Conservation (phyloP, 768 basidiomycete species). For the Strobilomyces confusus region DNA sequence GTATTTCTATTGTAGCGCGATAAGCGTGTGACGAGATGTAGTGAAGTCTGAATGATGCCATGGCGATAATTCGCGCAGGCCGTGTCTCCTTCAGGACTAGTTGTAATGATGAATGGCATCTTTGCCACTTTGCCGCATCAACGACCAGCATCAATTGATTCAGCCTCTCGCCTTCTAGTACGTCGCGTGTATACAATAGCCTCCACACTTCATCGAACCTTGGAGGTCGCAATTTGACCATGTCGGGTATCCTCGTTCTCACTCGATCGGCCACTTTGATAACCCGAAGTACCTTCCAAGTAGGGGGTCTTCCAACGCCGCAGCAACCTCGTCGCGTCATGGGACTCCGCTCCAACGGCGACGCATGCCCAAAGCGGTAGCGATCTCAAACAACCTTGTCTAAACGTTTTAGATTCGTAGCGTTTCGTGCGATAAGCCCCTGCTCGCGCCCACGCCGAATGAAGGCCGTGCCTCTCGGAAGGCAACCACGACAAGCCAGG, state of each 20-base stretch:
- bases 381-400: not conserved
- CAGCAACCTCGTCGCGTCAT: not conserved
- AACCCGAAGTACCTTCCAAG: not conserved
- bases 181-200: not conserved
- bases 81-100: not conserved
- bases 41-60: not conserved
- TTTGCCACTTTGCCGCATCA: conserved; percentile 4
- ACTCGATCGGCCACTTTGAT: not conserved
- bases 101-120: not conserved
- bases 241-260: not conserved
- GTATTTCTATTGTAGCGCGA: not conserved
- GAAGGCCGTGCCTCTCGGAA: conserved; percentile 7
- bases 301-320: not conserved
- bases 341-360: not conserved
- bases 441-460: not conserved
- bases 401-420: not conserved
- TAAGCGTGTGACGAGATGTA: not conserved
- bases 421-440: conserved; percentile 13
- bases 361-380: not conserved
- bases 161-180: not conserved
- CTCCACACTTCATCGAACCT: not conserved
- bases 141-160: conserved; percentile 2
- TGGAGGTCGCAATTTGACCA: not conserved
- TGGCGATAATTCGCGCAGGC: conserved; percentile 11
- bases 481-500: not conserved